phyloP scores from a whole-genome alignment of 1,284 basidiomycete genomes.

The Leccinum pallidistipes region DNA sequence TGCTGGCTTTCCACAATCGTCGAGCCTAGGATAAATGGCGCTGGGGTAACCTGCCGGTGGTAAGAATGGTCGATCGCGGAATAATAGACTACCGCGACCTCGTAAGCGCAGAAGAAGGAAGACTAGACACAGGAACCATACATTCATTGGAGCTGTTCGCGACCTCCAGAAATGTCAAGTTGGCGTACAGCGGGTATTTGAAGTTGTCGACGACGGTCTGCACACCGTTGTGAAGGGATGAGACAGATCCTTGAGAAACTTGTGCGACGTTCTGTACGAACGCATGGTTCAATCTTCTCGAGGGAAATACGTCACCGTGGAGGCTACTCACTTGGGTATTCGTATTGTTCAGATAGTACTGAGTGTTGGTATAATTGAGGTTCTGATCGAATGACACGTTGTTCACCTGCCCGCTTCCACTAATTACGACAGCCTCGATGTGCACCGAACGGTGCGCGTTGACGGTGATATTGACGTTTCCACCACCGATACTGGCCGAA shows the following conservation, averaged over 20 bases:
- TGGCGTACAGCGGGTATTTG: conserved; percentile 65
- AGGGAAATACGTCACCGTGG: not conserved
- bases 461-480: conserved; percentile 52
- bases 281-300: not conserved
- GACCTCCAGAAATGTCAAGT: conserved; percentile 48
- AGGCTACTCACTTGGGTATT: conserved; percentile 40
- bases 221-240: conserved; percentile 62
- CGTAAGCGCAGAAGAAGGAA: not conserved
- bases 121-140: conserved; percentile 33
- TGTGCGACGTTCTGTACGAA: conserved; percentile 58
- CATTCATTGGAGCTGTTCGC: conserved; percentile 45
- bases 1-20: conserved; percentile 59
- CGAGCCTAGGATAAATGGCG: conserved; percentile 57
- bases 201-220: conserved; percentile 56
- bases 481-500: conserved; percentile 41
- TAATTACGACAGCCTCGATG: conserved; percentile 49
- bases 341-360: conserved; percentile 45
- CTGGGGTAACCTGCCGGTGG: conserved; percentile 54
- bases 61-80: conserved; percentile 69
- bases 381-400: conserved; percentile 49
- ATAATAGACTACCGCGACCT: conserved; percentile 39
- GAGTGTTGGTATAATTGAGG: conserved; percentile 48
- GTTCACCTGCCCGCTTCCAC: conserved; percentile 49
- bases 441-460: conserved; percentile 43
- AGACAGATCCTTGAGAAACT: conserved; percentile 51